Percentiles rank a stretch among this genome's conserved stretches.
Conservation (phyloP, 805 yeast species). For the Wickerhamomyces hampshirensis region DNA sequence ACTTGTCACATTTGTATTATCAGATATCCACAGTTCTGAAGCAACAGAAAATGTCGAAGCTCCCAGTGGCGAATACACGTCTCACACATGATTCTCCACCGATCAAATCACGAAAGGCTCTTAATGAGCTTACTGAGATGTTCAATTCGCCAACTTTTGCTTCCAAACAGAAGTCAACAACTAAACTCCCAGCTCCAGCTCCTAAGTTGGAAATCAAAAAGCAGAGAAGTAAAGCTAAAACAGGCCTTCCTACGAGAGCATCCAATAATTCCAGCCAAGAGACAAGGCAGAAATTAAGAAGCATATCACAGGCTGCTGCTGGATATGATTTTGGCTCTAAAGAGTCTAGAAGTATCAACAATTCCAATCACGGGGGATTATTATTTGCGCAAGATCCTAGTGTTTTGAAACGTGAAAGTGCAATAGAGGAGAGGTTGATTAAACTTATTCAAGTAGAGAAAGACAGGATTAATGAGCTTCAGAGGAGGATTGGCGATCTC, state of each 20-base stretch:
- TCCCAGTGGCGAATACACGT: slow-evolving; percentile 11
- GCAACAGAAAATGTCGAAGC: slow-evolving; percentile 7
- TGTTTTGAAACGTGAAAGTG: slow-evolving; percentile 12
- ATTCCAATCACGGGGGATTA: background rate
- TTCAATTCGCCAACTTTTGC: slow-evolving; percentile 18
- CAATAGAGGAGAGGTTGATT: slow-evolving; percentile 6
- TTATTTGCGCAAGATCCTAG: slow-evolving; percentile 11
- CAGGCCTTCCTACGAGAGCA: background rate
- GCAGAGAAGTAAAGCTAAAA: background rate
- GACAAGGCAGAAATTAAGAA: background rate
- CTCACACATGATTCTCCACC: slow-evolving; percentile 17
- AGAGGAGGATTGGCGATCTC: slow-evolving; percentile 7
- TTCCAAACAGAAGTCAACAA: background rate
- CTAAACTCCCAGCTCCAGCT: background rate
- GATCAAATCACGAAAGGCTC: slow-evolving; percentile 19
- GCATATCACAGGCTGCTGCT: background rate
- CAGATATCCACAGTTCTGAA: background rate
- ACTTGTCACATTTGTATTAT: no score
- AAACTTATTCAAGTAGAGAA: slow-evolving; percentile 9
- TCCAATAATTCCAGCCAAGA: background rate
- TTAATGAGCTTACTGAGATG: slow-evolving; percentile 15
- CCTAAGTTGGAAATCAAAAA: background rate
- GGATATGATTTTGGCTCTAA: background rate
- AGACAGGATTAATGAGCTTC: slow-evolving; percentile 9
- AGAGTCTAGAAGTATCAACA: no score